phyloP scores from a whole-genome alignment of 2,329 filamentous ascomycete genomes.

The Cladosporium colombiae region DNA sequence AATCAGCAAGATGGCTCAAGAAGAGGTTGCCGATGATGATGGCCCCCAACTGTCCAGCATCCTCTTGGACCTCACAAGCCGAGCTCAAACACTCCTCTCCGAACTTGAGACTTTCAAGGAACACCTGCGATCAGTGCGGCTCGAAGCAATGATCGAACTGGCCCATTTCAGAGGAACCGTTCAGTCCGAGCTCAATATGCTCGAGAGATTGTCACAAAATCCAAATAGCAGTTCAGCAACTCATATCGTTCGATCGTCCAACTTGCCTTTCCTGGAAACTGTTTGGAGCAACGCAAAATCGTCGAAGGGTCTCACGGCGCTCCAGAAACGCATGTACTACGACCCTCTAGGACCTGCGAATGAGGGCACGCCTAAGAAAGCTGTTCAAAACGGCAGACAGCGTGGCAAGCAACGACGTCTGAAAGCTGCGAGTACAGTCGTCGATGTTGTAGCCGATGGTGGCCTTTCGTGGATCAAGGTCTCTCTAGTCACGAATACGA shows the following conservation, averaged over 20 bases:
- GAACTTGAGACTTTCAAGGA: constrained; percentile 46
- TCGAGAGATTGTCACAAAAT: constrained; percentile 33
- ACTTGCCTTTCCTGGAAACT: constrained; percentile 64
- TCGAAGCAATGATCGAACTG: constrained; percentile 40
- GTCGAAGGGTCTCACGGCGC: constrained; percentile 57
- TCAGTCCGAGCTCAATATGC: constrained; percentile 37
- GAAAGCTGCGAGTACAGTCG: constrained; percentile 39
- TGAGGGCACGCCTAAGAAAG: constrained; percentile 1
- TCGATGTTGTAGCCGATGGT: constrained; percentile 65
- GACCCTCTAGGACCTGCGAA: constrained; percentile 15
- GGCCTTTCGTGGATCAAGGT: constrained; percentile 69
- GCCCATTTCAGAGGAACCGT: constrained; percentile 38
- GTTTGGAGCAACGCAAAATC: constrained; percentile 65
- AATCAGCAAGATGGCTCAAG: constrained; percentile 6
- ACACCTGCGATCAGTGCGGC: constrained; percentile 37
- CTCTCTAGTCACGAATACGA: constrained; percentile 63
- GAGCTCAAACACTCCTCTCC: constrained; percentile 41
- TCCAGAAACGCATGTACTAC: constrained; percentile 58
- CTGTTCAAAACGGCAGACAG: constrained; percentile 27
- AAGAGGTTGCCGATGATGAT: constrained; percentile 6
- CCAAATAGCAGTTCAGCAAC: constrained; percentile 33
- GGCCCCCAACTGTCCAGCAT: constrained; percentile 16
- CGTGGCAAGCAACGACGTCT: constrained; percentile 33
- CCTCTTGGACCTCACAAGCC: constrained; percentile 37
- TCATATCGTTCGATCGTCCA: constrained; percentile 65